phyloP scores from a whole-genome alignment of 2,329 filamentous ascomycete genomes.

The Paraphoma chrysanthemicola region DNA sequence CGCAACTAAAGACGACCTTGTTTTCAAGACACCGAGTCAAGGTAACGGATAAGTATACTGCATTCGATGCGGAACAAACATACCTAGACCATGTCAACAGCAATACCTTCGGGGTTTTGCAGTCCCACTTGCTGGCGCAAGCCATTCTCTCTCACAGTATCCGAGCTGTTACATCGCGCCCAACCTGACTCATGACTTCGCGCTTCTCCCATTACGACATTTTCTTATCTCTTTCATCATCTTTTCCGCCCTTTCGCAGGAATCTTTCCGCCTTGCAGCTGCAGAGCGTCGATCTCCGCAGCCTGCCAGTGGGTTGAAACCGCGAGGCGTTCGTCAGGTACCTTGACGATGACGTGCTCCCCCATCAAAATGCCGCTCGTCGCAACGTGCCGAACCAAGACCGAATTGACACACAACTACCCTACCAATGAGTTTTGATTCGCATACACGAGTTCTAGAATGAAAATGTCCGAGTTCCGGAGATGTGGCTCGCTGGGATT shows the following conservation, averaged over 20 bases:
- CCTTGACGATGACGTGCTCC: constrained; percentile 35
- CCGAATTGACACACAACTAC: not conserved
- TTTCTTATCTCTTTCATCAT: constrained; percentile 9
- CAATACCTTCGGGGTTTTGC: not conserved
- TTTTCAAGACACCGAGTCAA: no score
- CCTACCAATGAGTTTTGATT: not conserved
- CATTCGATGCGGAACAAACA: no score
- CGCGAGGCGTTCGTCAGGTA: constrained; percentile 18
- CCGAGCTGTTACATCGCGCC: not conserved
- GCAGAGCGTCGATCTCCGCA: not conserved
- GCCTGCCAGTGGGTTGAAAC: not conserved
- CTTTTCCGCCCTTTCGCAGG: not conserved
- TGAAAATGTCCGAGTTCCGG: constrained; percentile 5
- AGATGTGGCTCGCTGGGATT: not conserved
- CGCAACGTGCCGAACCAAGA: constrained; percentile 3
- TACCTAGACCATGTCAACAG: not conserved
- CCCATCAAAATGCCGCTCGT: constrained; percentile 16
- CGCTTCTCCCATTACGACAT: constrained; percentile 15
- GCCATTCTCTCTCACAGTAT: not conserved
- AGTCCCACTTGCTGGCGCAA: not conserved
- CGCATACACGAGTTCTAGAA: not conserved
- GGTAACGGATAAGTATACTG: no score
- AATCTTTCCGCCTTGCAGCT: not conserved
- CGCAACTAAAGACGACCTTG: no score
- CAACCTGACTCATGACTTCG: not conserved